Percentiles rank a stretch among this genome's conserved stretches.
These are phyloP conservation scores for Ceratobasidium sp. DNA, from an alignment of 1,284 basidiomycete genomes.

Conservation along the genomic window DNA sequence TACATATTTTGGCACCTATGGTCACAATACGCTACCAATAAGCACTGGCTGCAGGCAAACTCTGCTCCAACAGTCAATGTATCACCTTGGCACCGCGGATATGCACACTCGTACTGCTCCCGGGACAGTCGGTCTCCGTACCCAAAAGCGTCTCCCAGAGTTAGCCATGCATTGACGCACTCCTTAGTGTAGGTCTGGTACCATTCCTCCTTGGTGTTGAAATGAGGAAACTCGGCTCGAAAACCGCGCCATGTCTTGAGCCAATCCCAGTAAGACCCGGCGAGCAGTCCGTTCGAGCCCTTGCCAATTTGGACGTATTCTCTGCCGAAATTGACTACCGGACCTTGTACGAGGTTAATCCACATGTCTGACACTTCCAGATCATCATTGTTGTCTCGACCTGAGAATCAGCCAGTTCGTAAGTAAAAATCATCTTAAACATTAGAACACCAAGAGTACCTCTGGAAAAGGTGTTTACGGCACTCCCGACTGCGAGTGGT, in stretches of 20 bases:
- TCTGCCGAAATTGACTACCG: background rate
- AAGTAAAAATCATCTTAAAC: background rate
- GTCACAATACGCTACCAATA: background rate
- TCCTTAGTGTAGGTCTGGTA: background rate
- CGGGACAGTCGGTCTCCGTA: background rate
- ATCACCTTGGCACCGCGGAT: background rate
- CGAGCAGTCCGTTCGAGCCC: conserved; percentile 1
- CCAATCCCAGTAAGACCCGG: conserved; percentile 1
- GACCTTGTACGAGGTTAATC: background rate
- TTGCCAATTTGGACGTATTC: background rate
- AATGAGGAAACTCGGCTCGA: conserved; percentile 11
- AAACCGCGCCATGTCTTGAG: conserved; percentile 21
- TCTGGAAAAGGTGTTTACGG: background rate
- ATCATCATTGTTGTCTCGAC: background rate
- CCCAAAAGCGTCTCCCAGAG: conserved; percentile 1
- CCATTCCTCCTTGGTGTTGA: background rate
- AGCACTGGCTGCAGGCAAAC: background rate
- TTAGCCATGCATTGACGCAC: background rate
- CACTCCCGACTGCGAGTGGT: background rate
- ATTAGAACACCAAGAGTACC: background rate
- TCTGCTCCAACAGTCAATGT: background rate
- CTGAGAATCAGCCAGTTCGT: background rate
- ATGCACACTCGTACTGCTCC: background rate
- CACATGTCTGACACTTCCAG: background rate
- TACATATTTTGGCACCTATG: background rate